These are phyloP conservation scores for Neostapfia colusana DNA, from an alignment of 176 grass and related monocot genomes.

Conservation along the genomic window DNA sequence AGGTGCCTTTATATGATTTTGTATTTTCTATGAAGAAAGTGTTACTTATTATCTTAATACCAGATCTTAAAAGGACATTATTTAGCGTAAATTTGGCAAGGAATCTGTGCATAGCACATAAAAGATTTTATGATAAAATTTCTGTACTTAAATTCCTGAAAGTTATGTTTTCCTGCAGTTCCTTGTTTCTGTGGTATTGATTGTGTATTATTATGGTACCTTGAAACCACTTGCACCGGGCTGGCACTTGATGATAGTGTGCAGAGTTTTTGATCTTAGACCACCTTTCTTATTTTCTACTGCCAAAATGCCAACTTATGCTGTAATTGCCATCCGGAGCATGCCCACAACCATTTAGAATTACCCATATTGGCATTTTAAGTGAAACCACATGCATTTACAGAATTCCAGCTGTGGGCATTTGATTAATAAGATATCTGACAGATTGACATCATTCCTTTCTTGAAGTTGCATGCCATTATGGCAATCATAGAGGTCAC, in stretches of 20 bases:
- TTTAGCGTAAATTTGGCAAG: neutral
- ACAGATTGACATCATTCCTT: neutral
- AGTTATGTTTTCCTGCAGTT: conserved; percentile 2
- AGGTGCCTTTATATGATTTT: conserved; percentile 39
- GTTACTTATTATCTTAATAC: neutral
- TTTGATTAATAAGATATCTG: conserved; percentile 6
- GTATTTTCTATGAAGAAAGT: conserved; percentile 26
- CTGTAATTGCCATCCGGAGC: conserved; percentile 2
- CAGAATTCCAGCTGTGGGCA: neutral
- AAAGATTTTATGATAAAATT: neutral
- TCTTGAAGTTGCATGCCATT: conserved; percentile 1
- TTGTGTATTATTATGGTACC: conserved; percentile 7
- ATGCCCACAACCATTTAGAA: neutral
- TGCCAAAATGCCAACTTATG: neutral
- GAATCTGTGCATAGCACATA: conserved; percentile 24
- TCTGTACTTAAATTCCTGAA: neutral
- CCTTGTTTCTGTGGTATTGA: neutral
- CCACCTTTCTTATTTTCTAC: conserved; percentile 15
- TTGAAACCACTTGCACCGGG: neutral
- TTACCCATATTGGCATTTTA: neutral
- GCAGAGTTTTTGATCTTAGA: neutral
- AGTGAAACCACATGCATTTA: neutral
- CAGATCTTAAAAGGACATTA: neutral
- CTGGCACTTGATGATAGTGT: neutral
- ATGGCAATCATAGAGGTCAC: conserved; percentile 4